Conservation (phyloP, 257 asterid species). For the Linaria vulgaris region DNA sequence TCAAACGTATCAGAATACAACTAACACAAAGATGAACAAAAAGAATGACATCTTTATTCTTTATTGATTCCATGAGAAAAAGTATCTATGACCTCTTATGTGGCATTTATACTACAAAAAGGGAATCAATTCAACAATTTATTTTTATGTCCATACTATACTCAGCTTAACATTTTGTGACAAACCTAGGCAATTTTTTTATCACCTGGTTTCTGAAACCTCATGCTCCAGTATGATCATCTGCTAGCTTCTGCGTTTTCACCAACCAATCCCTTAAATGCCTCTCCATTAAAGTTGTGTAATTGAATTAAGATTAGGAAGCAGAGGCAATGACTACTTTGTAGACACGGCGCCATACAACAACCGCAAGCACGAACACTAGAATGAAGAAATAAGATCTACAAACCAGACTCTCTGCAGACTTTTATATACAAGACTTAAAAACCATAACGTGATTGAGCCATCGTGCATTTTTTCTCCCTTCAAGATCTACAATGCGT, state of each 20-base stretch:
- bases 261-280: slow-evolving; percentile 16
- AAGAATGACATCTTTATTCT: slow-evolving; percentile 25
- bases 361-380: slow-evolving; percentile 44
- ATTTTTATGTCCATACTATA: slow-evolving; percentile 30
- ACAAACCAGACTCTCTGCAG: slow-evolving; percentile 35
- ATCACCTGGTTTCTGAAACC: slow-evolving; percentile 41
- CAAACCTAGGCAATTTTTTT: slow-evolving; percentile 38
- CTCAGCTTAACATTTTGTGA: slow-evolving; percentile 29
- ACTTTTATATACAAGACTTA: slow-evolving; percentile 44
- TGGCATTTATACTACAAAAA: slow-evolving; percentile 34
- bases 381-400: slow-evolving; percentile 39
- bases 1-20: background rate
- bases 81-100: slow-evolving; percentile 30
- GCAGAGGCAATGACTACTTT: slow-evolving; percentile 30
- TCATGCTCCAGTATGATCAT: slow-evolving; percentile 28
- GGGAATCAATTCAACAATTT: slow-evolving; percentile 32
- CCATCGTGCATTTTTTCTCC: slow-evolving; percentile 32
- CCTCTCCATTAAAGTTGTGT: slow-evolving; percentile 20
- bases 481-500: slow-evolving; percentile 39
- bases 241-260: slow-evolving; percentile 19
- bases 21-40: background rate
- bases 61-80: slow-evolving; percentile 36
- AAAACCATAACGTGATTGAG: slow-evolving; percentile 46
- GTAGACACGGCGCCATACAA: slow-evolving; percentile 40
- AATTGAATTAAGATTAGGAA: slow-evolving; percentile 25